phyloP scores from a whole-genome alignment of 2,329 filamentous ascomycete species.

The Phyllosticta capitalensis region DNA sequence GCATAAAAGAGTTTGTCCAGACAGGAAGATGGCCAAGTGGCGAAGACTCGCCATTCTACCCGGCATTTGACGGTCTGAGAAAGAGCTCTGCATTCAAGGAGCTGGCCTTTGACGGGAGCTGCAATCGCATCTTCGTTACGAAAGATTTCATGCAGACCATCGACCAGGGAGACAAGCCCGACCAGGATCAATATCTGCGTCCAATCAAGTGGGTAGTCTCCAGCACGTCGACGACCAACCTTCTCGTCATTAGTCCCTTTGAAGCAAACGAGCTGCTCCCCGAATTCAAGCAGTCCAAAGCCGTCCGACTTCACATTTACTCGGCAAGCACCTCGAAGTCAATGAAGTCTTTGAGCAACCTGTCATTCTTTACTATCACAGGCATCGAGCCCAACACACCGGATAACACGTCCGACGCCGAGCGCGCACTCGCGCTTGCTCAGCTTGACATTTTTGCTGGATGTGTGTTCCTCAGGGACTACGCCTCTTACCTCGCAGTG shows the following conservation, averaged over 20 bases:
- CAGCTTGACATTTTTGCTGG: slow-evolving; percentile 1
- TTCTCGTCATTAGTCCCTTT: slow-evolving; percentile 51
- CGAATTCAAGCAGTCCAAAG: slow-evolving; percentile 26
- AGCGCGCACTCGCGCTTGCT: background rate
- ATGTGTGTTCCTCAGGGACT: background rate
- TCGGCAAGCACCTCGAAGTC: slow-evolving; percentile 14
- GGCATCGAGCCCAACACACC: no score
- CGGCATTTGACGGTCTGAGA: background rate
- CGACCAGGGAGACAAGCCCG: background rate
- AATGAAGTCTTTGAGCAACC: background rate
- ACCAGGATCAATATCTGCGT: slow-evolving; percentile 17
- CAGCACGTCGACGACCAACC: slow-evolving; percentile 1
- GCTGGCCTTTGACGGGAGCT: slow-evolving; percentile 17
- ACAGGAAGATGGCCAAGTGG: background rate
- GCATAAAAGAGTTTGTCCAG: background rate
- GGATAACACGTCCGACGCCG: background rate
- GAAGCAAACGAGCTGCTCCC: slow-evolving; percentile 48
- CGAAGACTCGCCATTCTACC: background rate
- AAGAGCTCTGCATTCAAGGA: background rate
- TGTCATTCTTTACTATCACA: background rate
- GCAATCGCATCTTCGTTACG: slow-evolving; percentile 37
- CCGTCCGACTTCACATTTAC: slow-evolving; percentile 42
- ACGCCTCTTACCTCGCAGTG: background rate
- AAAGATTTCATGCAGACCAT: slow-evolving; percentile 44
- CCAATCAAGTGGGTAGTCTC: slow-evolving; percentile 48